Conservation (phyloP, 1,139 yeast species). For the Dujonia santamariae region DNA sequence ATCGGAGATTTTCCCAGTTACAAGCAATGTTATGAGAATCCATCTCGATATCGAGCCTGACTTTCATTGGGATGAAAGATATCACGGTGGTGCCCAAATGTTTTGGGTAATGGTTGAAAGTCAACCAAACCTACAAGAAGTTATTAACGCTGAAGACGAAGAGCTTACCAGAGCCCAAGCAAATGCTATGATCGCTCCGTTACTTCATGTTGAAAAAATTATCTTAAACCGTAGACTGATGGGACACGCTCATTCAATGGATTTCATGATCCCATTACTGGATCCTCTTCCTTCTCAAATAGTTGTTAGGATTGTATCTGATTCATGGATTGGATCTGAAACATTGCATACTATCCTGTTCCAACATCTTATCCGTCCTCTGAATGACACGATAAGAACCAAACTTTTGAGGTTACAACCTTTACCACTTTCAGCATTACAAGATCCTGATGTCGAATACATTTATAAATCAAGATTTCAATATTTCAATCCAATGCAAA, state of each 20-base stretch:
- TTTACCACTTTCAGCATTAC: conserved; percentile 77
- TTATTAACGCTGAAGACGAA: not conserved
- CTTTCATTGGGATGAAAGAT: conserved; percentile 76
- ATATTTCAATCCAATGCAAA: conserved; percentile 97
- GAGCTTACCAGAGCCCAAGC: not conserved
- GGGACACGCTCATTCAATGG: conserved; percentile 64
- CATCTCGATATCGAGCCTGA: conserved; percentile 71
- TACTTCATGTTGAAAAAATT: conserved; percentile 81
- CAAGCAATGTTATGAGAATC: conserved; percentile 80
- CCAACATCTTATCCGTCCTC: conserved; percentile 86
- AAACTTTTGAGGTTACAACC: conserved; percentile 80
- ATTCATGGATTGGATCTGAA: conserved; percentile 88
- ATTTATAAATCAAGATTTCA: conserved; percentile 67
- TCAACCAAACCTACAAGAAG: conserved; percentile 3
- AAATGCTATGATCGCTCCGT: conserved; percentile 12
- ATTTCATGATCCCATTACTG: conserved; percentile 86
- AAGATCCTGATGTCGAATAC: conserved; percentile 61
- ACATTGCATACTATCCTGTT: conserved; percentile 76
- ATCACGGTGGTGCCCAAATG: conserved; percentile 81
- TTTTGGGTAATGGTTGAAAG: conserved; percentile 95
- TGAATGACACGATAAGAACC: conserved; percentile 82
- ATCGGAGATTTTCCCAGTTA: conserved; percentile 88
- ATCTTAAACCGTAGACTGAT: conserved; percentile 61
- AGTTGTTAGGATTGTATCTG: conserved; percentile 74
- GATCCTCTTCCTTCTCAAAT: conserved; percentile 91